A percentile compares a stretch with the other conserved stretches of the same genome.
Conservation (phyloP, 2,329 filamentous ascomycete species). For the Pseudovirgaria hyperparasitica region DNA sequence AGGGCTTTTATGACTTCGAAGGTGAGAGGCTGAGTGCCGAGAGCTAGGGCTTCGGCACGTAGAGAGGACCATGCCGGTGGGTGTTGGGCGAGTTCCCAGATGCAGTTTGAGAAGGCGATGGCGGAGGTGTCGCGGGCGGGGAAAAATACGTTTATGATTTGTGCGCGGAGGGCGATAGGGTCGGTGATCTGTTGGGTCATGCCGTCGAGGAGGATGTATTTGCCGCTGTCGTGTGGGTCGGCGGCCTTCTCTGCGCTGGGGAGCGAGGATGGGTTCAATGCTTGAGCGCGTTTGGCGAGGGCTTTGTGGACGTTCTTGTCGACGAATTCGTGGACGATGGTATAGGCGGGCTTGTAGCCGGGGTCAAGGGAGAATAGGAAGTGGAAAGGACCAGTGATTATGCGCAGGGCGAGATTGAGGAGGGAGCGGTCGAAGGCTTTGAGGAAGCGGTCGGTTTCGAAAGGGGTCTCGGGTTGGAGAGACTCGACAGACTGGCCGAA, state of each 20-base stretch:
- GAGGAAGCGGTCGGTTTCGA: slow-evolving; percentile 8
- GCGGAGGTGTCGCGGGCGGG: slow-evolving; percentile 10
- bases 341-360: slow-evolving; percentile 5
- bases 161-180: slow-evolving; percentile 7
- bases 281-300: slow-evolving; percentile 2
- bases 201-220: slow-evolving; percentile 8
- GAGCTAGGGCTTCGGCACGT: slow-evolving; percentile 7
- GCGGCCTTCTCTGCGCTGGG: slow-evolving; percentile 1
- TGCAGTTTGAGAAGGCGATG: slow-evolving; percentile 10
- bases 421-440: slow-evolving; percentile 7
- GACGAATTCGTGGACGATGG: slow-evolving; percentile 3
- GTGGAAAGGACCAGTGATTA: neutral
- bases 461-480: slow-evolving; percentile 2
- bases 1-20: slow-evolving; percentile 10
- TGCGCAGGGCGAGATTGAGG: neutral
- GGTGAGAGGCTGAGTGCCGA: slow-evolving; percentile 7
- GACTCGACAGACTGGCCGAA: slow-evolving; percentile 8
- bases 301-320: slow-evolving; percentile 6
- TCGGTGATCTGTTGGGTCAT: slow-evolving; percentile 9
- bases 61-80: slow-evolving; percentile 10
- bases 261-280: neutral
- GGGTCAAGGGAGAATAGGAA: slow-evolving; percentile 6
- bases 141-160: slow-evolving; percentile 11
- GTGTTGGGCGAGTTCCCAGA: slow-evolving; percentile 12
- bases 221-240: slow-evolving; percentile 3